Evolutionary conservation across 176 grass and related monocot species (phyloP), one percentile per base, ranked within the genome.

Genomic region (barley (Hordeum vulgare)): DNA sequence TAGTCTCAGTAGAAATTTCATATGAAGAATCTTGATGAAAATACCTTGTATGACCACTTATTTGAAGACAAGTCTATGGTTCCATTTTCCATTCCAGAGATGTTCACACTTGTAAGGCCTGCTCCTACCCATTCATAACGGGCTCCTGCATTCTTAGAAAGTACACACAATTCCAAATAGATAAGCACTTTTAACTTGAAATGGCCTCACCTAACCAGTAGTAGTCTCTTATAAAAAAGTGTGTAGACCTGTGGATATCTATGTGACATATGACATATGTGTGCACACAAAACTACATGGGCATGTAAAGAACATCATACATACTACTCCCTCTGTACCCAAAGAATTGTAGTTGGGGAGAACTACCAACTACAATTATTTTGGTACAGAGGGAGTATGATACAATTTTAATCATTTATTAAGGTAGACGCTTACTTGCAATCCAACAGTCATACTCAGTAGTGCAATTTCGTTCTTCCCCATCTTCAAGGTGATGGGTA

Each of bases 71-170:
- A 87, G 74, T 96, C 59, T 54, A 92, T 40, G 4, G 49, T 77
- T 77, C 85, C 74, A 80, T 80, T 87, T 79, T 74, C 77, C 27
- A 88, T 63, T 51, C 91, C 91, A 85, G 80, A 88, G 26, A 99
- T 89, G 41, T 71, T 94, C 37, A 99, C 96, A 71, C 56, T 89
- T 82, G 89, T 92, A 81, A 90, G 61, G 60, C 96, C 93, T 23
- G 96, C 96, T 79, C 96, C 96, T 78, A 87, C 81, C 96, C 93
- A 96, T 81, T 99, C 93, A 84, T 99, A 99, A 69, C 78, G 72
- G 33, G 89, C 71, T 54, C 96, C 96, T 92, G 80, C 96, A 87
- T 87, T 99, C 96, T 98, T 86, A 66, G 35, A 67, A 76, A 81
- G 68, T n/a, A 64, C 73, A 86, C 40, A 84, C 51, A 72, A 17